These are phyloP conservation scores for Nothomitra cinnamomea DNA, from an alignment of 2,329 filamentous ascomycete genomes.

Conservation along the genomic window DNA sequence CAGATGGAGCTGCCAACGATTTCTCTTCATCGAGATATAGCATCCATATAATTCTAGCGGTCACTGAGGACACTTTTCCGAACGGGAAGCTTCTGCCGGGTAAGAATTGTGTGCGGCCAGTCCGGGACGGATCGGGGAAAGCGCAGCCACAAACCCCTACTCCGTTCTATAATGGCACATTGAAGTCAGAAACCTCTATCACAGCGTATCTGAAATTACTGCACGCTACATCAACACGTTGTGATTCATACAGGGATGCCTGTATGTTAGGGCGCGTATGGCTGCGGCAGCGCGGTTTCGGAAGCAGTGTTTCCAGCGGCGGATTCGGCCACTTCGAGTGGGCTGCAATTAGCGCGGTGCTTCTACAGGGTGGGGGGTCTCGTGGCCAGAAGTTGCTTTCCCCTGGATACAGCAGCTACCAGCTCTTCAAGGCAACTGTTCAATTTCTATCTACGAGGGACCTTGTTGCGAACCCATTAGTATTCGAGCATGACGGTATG, in stretches of 20 bases:
- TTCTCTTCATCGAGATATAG: slow-evolving; percentile 29
- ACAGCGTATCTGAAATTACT: slow-evolving; percentile 60
- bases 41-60: slow-evolving; percentile 63
- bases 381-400: slow-evolving; percentile 58
- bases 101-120: slow-evolving; percentile 51
- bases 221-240: slow-evolving; percentile 49
- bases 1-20: slow-evolving; percentile 19
- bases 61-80: slow-evolving; percentile 52
- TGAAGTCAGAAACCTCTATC: slow-evolving; percentile 62
- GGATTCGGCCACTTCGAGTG: slow-evolving; percentile 93
- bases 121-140: slow-evolving; percentile 25
- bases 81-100: slow-evolving; percentile 51
- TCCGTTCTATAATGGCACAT: slow-evolving; percentile 74
- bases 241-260: slow-evolving; percentile 60
- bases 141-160: slow-evolving; percentile 35
- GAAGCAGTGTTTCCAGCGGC: slow-evolving; percentile 48
- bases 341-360: slow-evolving; percentile 59
- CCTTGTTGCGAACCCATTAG: slow-evolving; percentile 45
- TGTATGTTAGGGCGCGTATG: slow-evolving; percentile 76
- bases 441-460: slow-evolving; percentile 69
- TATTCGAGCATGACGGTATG: slow-evolving; percentile 24
- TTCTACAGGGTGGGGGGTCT: slow-evolving; percentile 61
- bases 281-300: slow-evolving; percentile 76
- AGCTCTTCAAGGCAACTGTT: slow-evolving; percentile 87
- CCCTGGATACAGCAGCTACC: slow-evolving; percentile 69